phyloP scores from a whole-genome alignment of 2,329 filamentous ascomycete genomes.

The Escovopsis sp. region DNA sequence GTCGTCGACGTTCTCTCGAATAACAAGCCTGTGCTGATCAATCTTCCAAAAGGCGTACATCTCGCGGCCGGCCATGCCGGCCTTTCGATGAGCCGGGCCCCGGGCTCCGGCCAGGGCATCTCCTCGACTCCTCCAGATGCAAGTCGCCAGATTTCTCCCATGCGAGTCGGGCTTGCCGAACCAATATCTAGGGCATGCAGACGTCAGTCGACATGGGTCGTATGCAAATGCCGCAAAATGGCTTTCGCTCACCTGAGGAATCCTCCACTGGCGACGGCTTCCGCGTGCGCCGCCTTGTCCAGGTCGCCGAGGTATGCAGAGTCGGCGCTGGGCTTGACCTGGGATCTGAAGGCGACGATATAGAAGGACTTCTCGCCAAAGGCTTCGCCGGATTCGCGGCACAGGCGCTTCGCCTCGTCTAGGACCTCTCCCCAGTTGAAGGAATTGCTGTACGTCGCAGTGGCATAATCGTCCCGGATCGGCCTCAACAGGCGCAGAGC shows the following conservation, averaged over 20 bases:
- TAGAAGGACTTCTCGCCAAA: slow-evolving; percentile 61
- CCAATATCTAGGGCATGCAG: slow-evolving; percentile 52
- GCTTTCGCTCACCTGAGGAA: slow-evolving; percentile 51
- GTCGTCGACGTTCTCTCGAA: slow-evolving; percentile 47
- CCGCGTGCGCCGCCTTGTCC: slow-evolving; percentile 65
- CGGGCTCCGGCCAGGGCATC: slow-evolving; percentile 45
- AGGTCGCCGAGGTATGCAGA: slow-evolving; percentile 54
- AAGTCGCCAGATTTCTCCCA: slow-evolving; percentile 70
- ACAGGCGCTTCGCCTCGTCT: slow-evolving; percentile 38
- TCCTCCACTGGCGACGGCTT: slow-evolving; percentile 66
- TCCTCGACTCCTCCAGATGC: slow-evolving; percentile 46
- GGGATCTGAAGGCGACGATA: slow-evolving; percentile 70
- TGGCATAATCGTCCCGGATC: slow-evolving; percentile 58
- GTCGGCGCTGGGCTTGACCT: slow-evolving; percentile 51
- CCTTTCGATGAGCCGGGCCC: slow-evolving; percentile 48
- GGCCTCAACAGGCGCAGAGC: slow-evolving; percentile 52
- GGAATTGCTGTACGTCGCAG: slow-evolving; percentile 52
- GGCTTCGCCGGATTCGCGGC: slow-evolving; percentile 23
- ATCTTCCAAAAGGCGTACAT: slow-evolving; percentile 55
- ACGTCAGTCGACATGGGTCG: not conserved
- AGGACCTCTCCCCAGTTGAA: slow-evolving; percentile 67
- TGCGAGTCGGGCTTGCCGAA: slow-evolving; percentile 60
- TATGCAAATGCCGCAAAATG: not conserved
- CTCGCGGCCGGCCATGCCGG: slow-evolving; percentile 47
- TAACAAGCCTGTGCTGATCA: slow-evolving; percentile 52